A percentile compares a stretch with the other conserved stretches of the same genome.
Evolutionary conservation across 768 basidiomycete species (phyloP).

Genomic region (Boletus tomentosulus): DNA sequence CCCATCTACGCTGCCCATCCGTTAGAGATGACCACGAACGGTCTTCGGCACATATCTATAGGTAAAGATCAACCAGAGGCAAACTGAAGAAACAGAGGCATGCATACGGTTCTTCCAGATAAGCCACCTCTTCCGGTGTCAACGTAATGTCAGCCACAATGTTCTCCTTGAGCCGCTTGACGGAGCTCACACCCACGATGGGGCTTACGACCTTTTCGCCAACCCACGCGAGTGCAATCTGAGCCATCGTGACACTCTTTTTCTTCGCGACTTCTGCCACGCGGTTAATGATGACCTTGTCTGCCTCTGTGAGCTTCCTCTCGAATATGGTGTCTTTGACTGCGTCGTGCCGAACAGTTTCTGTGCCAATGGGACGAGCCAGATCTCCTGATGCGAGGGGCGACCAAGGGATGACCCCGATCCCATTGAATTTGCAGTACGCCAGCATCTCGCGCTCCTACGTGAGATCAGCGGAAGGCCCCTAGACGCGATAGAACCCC

Average conservation of each 20-base stretch:
- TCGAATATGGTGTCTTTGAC: slow-evolving; percentile 23
- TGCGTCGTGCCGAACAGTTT: slow-evolving; percentile 17
- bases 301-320: slow-evolving; percentile 22
- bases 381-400: slow-evolving; percentile 41
- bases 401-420: slow-evolving; percentile 51
- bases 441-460: slow-evolving; percentile 45
- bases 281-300: slow-evolving; percentile 35
- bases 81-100: background rate
- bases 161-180: slow-evolving; percentile 28
- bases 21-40: slow-evolving; percentile 17
- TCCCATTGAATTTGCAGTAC: slow-evolving; percentile 46
- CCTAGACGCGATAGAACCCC: background rate
- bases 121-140: slow-evolving; percentile 28
- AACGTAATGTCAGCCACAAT: slow-evolving; percentile 25
- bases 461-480: background rate
- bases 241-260: slow-evolving; percentile 33
- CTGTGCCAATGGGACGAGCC: slow-evolving; percentile 32
- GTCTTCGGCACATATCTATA: slow-evolving; percentile 18
- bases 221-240: slow-evolving; percentile 44
- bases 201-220: slow-evolving; percentile 40
- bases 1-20: background rate
- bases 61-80: background rate
- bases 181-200: slow-evolving; percentile 39
- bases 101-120: slow-evolving; percentile 30
- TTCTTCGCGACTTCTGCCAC: slow-evolving; percentile 37